phyloP scores from a whole-genome alignment of 306 rosid species.

The Gleditsia sinensis region DNA sequence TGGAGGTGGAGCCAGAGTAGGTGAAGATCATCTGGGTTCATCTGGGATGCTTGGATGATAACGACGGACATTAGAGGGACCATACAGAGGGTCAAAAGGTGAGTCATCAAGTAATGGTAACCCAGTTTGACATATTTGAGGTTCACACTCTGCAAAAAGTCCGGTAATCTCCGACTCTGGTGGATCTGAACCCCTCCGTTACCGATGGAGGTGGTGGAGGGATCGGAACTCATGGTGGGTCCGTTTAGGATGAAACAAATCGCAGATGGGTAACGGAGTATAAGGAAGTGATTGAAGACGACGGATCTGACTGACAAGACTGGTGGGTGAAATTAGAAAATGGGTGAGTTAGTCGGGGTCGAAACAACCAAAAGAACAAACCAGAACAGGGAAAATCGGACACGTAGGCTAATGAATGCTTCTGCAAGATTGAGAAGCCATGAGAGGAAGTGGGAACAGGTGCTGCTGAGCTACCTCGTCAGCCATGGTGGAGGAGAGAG shows the following conservation, averaged over 20 bases:
- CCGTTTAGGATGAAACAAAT: not conserved
- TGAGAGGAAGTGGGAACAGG: no score
- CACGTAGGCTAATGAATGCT: not conserved
- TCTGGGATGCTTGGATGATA: constrained; percentile 47
- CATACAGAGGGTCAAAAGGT: constrained; percentile 49
- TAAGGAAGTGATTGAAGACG: no score
- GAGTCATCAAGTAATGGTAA: constrained; percentile 54
- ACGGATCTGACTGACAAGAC: constrained; percentile 31
- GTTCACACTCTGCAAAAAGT: constrained; percentile 58
- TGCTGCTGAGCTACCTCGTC: no score
- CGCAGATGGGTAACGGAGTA: not conserved
- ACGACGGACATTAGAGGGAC: constrained; percentile 51
- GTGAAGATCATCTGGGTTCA: constrained; percentile 50
- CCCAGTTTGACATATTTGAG: constrained; percentile 62
- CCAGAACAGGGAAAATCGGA: not conserved
- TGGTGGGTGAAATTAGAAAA: no score
- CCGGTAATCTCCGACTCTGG: constrained; percentile 44
- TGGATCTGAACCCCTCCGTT: constrained; percentile 51
- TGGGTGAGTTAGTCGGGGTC: constrained; percentile 1
- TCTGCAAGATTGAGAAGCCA: not conserved
- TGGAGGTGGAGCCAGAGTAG: constrained; percentile 63
- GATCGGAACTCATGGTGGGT: constrained; percentile 39
- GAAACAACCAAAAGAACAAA: constrained; percentile 23
- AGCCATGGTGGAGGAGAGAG: no score
- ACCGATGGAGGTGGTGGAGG: not conserved